Conservation (phyloP, 2,329 filamentous ascomycete genomes). For the Colletotrichum scovillei region DNA sequence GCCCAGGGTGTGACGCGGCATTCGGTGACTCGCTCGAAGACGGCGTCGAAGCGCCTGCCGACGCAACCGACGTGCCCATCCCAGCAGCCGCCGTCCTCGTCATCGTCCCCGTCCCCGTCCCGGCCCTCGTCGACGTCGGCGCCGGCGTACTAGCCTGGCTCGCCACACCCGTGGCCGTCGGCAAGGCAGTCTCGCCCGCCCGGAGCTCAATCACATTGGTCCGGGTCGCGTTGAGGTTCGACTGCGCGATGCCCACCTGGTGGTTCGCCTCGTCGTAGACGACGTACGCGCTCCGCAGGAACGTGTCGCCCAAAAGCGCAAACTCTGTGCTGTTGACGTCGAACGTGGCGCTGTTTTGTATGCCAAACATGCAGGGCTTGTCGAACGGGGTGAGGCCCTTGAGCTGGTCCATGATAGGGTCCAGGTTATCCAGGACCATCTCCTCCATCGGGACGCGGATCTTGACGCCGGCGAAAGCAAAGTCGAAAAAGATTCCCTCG, state of each 20-base stretch:
- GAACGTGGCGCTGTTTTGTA: constrained; percentile 68
- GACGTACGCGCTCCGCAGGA: constrained; percentile 79
- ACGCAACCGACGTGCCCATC: neutral
- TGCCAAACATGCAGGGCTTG: constrained; percentile 65
- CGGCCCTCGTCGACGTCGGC: neutral
- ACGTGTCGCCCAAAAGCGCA: constrained; percentile 76
- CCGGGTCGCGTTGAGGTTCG: constrained; percentile 59
- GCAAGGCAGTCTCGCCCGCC: constrained; percentile 50
- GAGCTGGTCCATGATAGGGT: constrained; percentile 49
- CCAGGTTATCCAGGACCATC: constrained; percentile 59
- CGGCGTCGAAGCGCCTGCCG: constrained; percentile 3
- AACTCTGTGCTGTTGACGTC: constrained; percentile 67
- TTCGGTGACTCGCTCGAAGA: constrained; percentile 10
- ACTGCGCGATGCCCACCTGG: constrained; percentile 72
- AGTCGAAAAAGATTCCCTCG: constrained; percentile 49
- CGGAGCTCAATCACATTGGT: constrained; percentile 59
- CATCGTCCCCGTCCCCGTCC: neutral
- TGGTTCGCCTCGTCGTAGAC: constrained; percentile 81
- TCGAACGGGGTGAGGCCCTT: constrained; percentile 51
- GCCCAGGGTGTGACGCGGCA: neutral
- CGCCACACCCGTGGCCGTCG: constrained; percentile 55
- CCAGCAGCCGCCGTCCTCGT: neutral
- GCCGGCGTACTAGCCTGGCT: constrained; percentile 5
- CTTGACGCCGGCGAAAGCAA: constrained; percentile 52
- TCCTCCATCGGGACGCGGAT: constrained; percentile 70